phyloP scores from a whole-genome alignment of 305 asterid species.

The Rubia balearica region DNA sequence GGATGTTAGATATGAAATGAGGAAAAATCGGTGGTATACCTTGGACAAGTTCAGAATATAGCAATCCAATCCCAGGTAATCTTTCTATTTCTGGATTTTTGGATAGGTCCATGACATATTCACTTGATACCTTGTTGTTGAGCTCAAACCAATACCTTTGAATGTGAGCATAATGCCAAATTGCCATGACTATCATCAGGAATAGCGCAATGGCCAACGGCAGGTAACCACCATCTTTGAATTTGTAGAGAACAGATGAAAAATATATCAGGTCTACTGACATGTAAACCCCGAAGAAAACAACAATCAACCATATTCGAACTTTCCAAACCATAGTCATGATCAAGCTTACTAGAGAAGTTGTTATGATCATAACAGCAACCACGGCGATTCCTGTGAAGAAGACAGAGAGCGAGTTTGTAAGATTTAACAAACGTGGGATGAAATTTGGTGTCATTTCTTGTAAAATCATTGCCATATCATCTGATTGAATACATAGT shows the following conservation, averaged over 20 bases:
- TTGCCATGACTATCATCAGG: conserved; percentile 50
- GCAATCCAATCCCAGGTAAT: conserved; percentile 58
- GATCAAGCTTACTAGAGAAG: conserved; percentile 43
- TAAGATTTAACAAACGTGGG: background rate
- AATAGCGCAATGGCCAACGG: conserved; percentile 46
- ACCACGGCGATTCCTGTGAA: conserved; percentile 62
- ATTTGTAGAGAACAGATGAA: conserved; percentile 54
- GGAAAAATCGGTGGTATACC: conserved; percentile 74
- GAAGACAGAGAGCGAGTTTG: background rate
- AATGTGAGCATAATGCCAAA: conserved; percentile 62
- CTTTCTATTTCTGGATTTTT: conserved; percentile 27
- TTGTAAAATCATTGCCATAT: too few relatives aligned
- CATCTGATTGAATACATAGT: too few relatives aligned
- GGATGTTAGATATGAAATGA: conserved; percentile 50
- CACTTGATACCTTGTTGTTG: conserved; percentile 50
- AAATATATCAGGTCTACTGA: conserved; percentile 38
- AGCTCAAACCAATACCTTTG: conserved; percentile 58
- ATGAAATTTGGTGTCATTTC: background rate
- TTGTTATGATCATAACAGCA: conserved; percentile 64
- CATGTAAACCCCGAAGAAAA: conserved; percentile 37
- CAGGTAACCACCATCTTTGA: conserved; percentile 61
- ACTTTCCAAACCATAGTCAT: conserved; percentile 73
- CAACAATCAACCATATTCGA: conserved; percentile 41
- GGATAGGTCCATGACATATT: conserved; percentile 34
- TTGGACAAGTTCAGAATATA: conserved; percentile 67